Base-by-base conservation (phyloP, 2,329 filamentous ascomycete species). In the Magnaporthiopsis rhizophila region DNA sequence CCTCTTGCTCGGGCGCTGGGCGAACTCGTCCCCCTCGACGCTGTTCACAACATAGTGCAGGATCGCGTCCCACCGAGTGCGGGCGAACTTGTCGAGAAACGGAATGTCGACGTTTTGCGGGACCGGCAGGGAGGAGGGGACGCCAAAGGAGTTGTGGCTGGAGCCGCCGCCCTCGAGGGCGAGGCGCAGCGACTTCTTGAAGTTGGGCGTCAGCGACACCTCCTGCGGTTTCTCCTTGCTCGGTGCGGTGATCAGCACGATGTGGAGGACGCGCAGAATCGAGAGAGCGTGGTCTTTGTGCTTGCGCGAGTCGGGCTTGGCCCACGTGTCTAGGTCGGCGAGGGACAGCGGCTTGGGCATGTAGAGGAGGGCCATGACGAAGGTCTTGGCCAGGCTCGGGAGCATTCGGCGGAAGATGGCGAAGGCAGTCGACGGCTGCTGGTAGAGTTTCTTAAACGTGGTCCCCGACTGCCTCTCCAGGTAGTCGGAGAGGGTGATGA, bases 401-500 rank as follows among this genome's bases (percentile, higher is more conserved):
- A 99, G 85, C 92, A 99, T 97, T 79, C 95, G 93, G 69, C 95
- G 87, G 76, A 98, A 98, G 72, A 99, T 93, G 69, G 95, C 95
- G 69, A 99, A 87, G 53, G 93, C 90, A 1, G 95, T 97, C 58
- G 94, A 96, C 36, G 95, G 95, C 81, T 97, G 93, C 79, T 93
- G 90, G 82, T 99, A 99, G 59, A 99, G 84, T 76, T 91, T 90
- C 74, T 87, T 86, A 76, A 98, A 97, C 50, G 92, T 96, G 58
- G 90, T 92, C 68, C 93, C 92, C 62, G 91, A 91, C 72, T 96
- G 88, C 74, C 89, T 87, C 83, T 98, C 93, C 74, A 98, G 88
- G 78, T 97, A 98, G 74, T 97, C 93, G 74, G 94, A 90, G 65
- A 88, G 83, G 68, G 85, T 82, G 66, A 86, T 80, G 67, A 63